These are phyloP conservation scores for Candida yuanshanica DNA, from an alignment of 805 yeast species.

Conservation along the genomic window DNA sequence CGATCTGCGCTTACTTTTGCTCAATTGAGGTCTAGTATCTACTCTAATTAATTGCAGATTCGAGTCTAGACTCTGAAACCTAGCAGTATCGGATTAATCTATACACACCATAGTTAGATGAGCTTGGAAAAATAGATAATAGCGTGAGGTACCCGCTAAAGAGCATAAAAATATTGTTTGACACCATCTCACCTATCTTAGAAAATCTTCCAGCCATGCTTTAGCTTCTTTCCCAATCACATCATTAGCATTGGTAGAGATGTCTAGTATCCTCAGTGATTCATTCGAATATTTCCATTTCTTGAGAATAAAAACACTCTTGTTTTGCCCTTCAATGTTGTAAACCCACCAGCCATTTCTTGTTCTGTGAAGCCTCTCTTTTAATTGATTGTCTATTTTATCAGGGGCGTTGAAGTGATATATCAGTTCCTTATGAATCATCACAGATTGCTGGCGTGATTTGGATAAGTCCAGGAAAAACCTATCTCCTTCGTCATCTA, in stretches of 20 bases:
- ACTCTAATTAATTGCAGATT: too few relatives aligned
- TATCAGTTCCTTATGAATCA: conserved; percentile 17
- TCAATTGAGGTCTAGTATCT: too few relatives aligned
- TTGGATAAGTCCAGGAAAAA: conserved; percentile 11
- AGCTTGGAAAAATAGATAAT: too few relatives aligned
- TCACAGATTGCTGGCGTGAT: conserved; percentile 8
- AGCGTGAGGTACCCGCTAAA: too few relatives aligned
- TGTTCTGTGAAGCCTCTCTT: conserved; percentile 15
- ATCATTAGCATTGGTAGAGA: conserved; percentile 15
- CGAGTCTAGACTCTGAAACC: too few relatives aligned
- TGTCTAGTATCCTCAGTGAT: conserved; percentile 9
- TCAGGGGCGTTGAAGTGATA: neutral
- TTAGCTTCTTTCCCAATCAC: conserved; percentile 20
- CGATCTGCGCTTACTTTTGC: too few relatives aligned
- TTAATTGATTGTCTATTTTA: conserved; percentile 3
- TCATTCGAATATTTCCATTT: conserved; percentile 11
- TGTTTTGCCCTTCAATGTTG: conserved; percentile 2
- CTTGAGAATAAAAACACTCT: conserved; percentile 14
- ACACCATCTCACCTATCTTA: too few relatives aligned
- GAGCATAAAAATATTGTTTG: too few relatives aligned
- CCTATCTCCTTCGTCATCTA: conserved; percentile 3
- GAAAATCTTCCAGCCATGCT: conserved; percentile 16
- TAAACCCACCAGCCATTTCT: conserved; percentile 24
- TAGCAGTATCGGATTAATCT: too few relatives aligned
- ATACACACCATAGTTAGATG: too few relatives aligned